Percentiles rank a stretch among this genome's conserved stretches.
Conservation (phyloP, 306 rosid genomes). For the Sicyos baderoa region DNA sequence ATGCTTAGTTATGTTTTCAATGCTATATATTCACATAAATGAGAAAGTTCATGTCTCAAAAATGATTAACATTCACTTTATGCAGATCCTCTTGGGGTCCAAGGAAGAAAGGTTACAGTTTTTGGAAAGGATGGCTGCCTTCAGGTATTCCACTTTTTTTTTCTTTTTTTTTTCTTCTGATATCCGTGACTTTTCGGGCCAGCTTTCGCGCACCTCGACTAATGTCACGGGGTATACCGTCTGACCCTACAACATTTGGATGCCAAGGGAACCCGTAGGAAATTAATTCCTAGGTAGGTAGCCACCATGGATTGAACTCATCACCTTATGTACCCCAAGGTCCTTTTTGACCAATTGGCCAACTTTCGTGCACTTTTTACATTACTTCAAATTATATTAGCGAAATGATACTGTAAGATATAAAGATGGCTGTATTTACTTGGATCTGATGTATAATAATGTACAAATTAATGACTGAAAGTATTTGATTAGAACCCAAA, state of each 20-base stretch:
- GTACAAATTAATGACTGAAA: background rate
- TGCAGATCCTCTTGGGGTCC: constrained; percentile 83
- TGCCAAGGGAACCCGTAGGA: no score
- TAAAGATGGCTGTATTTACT: background rate
- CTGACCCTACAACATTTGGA: no score
- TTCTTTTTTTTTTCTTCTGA: no score
- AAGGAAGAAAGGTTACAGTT: constrained; percentile 72
- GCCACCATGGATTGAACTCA: no score
- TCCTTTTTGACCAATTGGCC: no score
- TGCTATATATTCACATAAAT: background rate
- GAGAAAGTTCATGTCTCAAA: background rate
- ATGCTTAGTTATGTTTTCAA: background rate
- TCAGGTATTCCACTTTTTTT: constrained; percentile 55
- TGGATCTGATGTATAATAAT: background rate
- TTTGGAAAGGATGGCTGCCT: constrained; percentile 53
- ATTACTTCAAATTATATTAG: background rate
- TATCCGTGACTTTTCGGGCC: no score
- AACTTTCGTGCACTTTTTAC: background rate
- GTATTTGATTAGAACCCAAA: no score
- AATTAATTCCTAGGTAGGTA: no score
- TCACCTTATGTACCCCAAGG: no score
- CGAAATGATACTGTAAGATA: background rate
- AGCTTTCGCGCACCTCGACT: no score
- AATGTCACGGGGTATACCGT: no score
- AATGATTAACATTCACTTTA: background rate